These are phyloP conservation scores for Picochlorum sp. DNA, from an alignment of 139 green algal genomes.

Conservation along the genomic window DNA sequence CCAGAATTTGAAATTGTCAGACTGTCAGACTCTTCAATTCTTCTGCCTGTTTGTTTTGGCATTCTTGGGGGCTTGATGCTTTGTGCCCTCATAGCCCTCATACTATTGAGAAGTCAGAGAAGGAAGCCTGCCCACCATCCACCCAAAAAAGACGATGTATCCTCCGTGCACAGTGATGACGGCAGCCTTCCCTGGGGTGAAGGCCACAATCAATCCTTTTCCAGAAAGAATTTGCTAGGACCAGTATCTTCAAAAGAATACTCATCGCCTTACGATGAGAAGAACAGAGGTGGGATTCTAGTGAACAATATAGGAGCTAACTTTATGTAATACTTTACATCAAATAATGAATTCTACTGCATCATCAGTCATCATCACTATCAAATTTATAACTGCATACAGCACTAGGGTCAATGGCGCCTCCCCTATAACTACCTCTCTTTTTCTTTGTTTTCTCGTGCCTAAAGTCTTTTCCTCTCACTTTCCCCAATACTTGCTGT, in stretches of 20 bases:
- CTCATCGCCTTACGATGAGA: neutral
- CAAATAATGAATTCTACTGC: too few species aligned
- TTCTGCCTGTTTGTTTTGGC: too few species aligned
- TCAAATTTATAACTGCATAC: slow-evolving; percentile 91
- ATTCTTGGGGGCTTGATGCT: too few species aligned
- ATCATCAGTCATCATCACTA: slow-evolving; percentile 49
- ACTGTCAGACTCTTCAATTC: too few species aligned
- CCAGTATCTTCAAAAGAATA: slow-evolving; percentile 1
- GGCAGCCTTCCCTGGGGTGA: too few species aligned
- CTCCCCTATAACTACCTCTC: slow-evolving; percentile 84
- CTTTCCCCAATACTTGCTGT: slow-evolving; percentile 75
- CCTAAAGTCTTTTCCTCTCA: slow-evolving; percentile 83
- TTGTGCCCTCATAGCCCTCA: too few species aligned
- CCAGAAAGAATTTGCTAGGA: neutral
- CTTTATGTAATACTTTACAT: neutral
- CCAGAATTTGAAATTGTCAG: too few species aligned
- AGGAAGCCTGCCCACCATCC: too few species aligned
- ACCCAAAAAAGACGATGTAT: too few species aligned
- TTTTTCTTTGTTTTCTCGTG: slow-evolving; percentile 99
- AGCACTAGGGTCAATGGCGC: slow-evolving; percentile 68
- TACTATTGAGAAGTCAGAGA: too few species aligned
- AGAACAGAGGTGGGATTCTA: neutral
- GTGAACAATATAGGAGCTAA: neutral
- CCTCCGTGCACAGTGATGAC: too few species aligned
- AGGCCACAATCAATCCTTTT: neutral